Conservation (phyloP, 306 rosid species). For the Crotalaria pallida region DNA sequence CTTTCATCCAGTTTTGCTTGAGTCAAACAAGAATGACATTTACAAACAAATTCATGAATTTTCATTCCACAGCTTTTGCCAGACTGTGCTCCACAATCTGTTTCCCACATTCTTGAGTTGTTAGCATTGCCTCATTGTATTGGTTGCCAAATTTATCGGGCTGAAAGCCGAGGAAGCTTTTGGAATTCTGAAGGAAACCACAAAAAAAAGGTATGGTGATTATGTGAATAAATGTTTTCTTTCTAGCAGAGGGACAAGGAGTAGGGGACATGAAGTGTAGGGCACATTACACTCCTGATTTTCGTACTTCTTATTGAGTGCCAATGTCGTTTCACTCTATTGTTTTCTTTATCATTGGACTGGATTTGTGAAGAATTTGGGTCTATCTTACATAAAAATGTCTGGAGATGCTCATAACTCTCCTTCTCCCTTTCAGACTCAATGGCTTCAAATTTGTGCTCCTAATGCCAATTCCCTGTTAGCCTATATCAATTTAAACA, state of each 20-base stretch:
- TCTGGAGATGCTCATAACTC: neutral
- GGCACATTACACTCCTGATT: neutral
- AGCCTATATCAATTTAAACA: neutral
- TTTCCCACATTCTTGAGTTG: constrained; percentile 62
- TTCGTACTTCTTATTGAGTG: neutral
- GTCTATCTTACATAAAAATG: neutral
- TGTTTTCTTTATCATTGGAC: neutral
- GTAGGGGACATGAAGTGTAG: neutral
- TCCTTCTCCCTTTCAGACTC: neutral
- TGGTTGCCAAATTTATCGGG: constrained; percentile 82
- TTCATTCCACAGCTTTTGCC: constrained; percentile 68
- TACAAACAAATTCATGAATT: constrained; percentile 4
- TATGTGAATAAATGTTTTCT: constrained; percentile 8
- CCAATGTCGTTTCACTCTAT: neutral
- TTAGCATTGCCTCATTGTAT: constrained; percentile 63
- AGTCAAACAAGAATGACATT: neutral
- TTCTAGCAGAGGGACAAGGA: neutral
- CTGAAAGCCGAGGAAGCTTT: constrained; percentile 58
- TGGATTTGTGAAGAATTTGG: neutral
- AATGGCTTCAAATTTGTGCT: neutral
- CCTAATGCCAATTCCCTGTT: neutral
- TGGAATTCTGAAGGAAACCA: constrained; percentile 84
- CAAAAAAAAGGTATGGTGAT: constrained; percentile 48
- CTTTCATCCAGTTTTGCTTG: neutral
- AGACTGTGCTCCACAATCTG: constrained; percentile 82